Evolutionary conservation across 306 rosid genomes (phyloP).

Genomic region (Urtica urens): DNA sequence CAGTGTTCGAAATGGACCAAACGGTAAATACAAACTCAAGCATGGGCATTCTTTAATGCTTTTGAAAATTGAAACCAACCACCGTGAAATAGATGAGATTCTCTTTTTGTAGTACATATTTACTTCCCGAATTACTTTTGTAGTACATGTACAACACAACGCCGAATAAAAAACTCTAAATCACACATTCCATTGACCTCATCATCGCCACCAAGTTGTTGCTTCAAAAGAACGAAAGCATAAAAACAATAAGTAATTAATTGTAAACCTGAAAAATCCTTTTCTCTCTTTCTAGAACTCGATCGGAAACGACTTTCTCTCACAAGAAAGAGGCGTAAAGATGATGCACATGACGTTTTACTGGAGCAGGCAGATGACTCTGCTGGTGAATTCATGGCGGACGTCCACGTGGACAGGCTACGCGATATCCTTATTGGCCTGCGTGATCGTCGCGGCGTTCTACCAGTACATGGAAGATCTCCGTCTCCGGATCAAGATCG

Average conservation of each 20-base stretch:
- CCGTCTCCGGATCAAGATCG: slow-evolving; percentile 50
- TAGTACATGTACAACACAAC: no score
- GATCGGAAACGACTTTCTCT: not conserved
- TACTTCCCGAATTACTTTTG: no score
- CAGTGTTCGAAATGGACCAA: no score
- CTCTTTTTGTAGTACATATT: no score
- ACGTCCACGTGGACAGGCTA: slow-evolving; percentile 61
- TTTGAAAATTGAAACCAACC: no score
- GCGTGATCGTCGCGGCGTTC: slow-evolving; percentile 47
- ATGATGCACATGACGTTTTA: slow-evolving; percentile 99
- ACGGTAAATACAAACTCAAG: no score
- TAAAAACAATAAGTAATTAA: not conserved
- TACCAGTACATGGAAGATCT: slow-evolving; percentile 69
- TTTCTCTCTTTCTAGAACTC: slow-evolving; percentile 7
- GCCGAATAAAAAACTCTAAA: no score
- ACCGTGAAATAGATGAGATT: no score
- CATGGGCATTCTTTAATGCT: no score
- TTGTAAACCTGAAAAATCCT: no score
- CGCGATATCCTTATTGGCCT: slow-evolving; percentile 46
- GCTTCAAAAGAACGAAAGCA: not conserved
- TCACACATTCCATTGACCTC: no score
- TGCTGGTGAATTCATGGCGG: slow-evolving; percentile 63
- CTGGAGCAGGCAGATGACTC: slow-evolving; percentile 67
- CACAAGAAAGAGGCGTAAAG: slow-evolving; percentile 18
- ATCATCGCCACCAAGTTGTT: not conserved